A percentile compares a stretch with the other conserved stretches of the same genome.
Conservation (phyloP, 805 yeast genomes). For the Candida stauntonica region DNA sequence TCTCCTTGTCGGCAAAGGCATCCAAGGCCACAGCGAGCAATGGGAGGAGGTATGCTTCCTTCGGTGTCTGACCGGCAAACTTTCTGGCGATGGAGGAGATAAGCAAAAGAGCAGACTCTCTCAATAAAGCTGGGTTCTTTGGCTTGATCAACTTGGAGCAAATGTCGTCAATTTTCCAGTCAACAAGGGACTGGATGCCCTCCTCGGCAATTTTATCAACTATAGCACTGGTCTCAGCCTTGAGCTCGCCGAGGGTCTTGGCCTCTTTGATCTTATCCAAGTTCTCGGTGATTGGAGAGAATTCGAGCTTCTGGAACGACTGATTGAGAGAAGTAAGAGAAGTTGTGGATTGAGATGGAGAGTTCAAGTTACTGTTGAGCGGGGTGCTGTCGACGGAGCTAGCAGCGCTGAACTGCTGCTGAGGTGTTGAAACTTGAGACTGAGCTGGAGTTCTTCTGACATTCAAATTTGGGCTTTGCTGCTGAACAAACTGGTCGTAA, state of each 20-base stretch:
- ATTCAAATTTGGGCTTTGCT: conserved; percentile 16
- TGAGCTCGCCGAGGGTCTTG: conserved; percentile 33
- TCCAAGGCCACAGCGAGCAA: conserved; percentile 65
- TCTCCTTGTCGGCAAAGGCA: conserved; percentile 80
- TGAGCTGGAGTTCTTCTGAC: conserved; percentile 15
- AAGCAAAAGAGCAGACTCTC: conserved; percentile 72
- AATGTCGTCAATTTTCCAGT: conserved; percentile 64
- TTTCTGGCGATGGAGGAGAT: conserved; percentile 54
- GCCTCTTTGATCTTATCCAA: conserved; percentile 46
- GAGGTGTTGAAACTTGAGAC: not conserved
- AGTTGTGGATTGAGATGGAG: conserved; percentile 56
- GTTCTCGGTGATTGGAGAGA: conserved; percentile 62
- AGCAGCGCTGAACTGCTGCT: conserved; percentile 14
- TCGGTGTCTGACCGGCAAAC: conserved; percentile 64
- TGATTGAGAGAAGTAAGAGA: conserved; percentile 70
- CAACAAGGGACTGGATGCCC: conserved; percentile 46
- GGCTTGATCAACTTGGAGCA: conserved; percentile 64
- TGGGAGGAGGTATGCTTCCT: conserved; percentile 67
- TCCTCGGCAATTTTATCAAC: conserved; percentile 43
- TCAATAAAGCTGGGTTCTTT: conserved; percentile 66
- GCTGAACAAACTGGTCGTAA: conserved; percentile 23
- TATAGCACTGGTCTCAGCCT: conserved; percentile 33
- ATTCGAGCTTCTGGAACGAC: conserved; percentile 60
- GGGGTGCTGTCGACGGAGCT: conserved; percentile 25
- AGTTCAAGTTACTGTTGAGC: conserved; percentile 22